Evolutionary conservation across 169 alveolate species (phyloP).

Genomic region (Blepharisma undulans): DNA sequence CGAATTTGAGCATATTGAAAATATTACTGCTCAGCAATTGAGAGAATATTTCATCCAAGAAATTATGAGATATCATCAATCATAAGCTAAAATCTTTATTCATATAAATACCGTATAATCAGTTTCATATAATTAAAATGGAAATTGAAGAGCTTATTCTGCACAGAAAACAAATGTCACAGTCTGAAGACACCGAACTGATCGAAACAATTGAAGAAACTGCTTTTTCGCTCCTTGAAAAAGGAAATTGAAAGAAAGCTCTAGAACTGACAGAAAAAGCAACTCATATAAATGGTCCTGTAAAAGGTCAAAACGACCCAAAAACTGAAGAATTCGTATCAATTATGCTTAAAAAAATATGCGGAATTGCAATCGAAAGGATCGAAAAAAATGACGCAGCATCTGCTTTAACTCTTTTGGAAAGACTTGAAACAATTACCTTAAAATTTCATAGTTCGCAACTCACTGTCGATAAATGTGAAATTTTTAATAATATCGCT

Average conservation of each 20-base stretch:
- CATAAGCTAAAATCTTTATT: background rate
- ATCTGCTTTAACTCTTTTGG: background rate
- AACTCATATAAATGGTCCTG: background rate
- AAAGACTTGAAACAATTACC: background rate
- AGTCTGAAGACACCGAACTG: background rate
- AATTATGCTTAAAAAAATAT: background rate
- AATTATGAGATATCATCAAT: background rate
- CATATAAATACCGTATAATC: background rate
- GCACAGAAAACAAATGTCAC: background rate
- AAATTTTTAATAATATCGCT: slow-evolving; percentile 76
- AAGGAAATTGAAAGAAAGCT: background rate
- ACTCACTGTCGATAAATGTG: background rate
- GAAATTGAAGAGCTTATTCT: background rate
- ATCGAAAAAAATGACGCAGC: background rate
- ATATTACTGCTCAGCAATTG: background rate
- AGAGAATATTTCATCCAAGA: slow-evolving; percentile 17
- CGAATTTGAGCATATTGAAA: slow-evolving; percentile 34
- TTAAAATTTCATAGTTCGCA: background rate
- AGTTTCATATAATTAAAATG: background rate
- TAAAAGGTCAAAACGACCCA: background rate
- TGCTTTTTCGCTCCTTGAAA: background rate
- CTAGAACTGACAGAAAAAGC: background rate
- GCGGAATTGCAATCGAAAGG: background rate
- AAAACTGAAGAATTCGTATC: background rate
- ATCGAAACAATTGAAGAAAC: background rate